phyloP scores from a whole-genome alignment of 441 rosid species.

The Syzygium syzygioides region DNA sequence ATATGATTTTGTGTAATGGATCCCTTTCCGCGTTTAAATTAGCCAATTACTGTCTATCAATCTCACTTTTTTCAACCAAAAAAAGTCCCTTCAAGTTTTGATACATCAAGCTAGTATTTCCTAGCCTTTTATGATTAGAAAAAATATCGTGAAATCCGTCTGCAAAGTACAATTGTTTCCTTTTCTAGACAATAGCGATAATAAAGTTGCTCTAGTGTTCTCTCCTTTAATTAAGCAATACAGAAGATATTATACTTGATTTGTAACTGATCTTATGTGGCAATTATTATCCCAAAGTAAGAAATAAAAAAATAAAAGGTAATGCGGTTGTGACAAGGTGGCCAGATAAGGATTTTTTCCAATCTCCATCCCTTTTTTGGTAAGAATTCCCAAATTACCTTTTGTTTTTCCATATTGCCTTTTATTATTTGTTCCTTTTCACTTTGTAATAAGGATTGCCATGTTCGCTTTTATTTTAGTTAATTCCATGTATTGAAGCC shows the following conservation, averaged over 20 bases:
- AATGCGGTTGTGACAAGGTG: not conserved
- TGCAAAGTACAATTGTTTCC: not conserved
- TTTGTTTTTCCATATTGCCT: not conserved
- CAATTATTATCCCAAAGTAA: not conserved
- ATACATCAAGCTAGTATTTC: not conserved
- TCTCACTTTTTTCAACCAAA: too few species aligned
- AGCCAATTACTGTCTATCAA: not conserved
- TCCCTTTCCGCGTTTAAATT: not conserved
- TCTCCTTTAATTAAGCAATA: not conserved
- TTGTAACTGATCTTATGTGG: not conserved
- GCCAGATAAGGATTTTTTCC: too few species aligned
- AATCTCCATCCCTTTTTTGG: too few species aligned
- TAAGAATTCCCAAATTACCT: not conserved
- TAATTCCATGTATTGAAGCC: not conserved
- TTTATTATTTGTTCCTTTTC: not conserved
- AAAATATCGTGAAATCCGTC: not conserved
- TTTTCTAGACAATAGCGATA: not conserved
- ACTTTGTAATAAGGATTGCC: not conserved
- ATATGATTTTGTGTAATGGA: not conserved
- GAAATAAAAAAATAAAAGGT: not conserved
- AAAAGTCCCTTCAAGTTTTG: not conserved
- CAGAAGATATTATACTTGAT: not conserved
- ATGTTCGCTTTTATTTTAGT: not conserved
- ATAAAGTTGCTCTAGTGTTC: not conserved
- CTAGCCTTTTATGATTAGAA: not conserved